Conservation (phyloP, 1,284 basidiomycete genomes). For the Boletus mariae region DNA sequence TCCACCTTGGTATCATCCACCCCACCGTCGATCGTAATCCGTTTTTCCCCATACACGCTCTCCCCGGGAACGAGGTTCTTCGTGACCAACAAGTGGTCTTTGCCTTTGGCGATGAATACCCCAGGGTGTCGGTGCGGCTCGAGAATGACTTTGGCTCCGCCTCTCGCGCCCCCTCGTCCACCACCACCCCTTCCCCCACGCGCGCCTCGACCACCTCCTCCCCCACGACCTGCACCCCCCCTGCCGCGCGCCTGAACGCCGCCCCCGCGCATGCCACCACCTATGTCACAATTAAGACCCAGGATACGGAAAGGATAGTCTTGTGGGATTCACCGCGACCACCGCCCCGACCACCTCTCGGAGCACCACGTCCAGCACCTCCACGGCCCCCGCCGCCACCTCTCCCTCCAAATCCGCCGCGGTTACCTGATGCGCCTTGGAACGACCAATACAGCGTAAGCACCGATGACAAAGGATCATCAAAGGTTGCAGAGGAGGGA, state of each 20-base stretch:
- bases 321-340: constrained; percentile 19
- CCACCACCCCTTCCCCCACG: constrained; percentile 37
- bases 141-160: constrained; percentile 84
- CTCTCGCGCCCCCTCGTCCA: constrained; percentile 57
- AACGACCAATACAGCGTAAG: background rate
- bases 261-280: constrained; percentile 27
- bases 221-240: constrained; percentile 26
- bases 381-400: constrained; percentile 34
- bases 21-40: constrained; percentile 79
- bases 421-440: constrained; percentile 51
- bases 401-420: constrained; percentile 48
- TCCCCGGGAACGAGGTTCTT: constrained; percentile 98
- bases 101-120: constrained; percentile 91
- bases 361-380: constrained; percentile 41
- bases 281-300: constrained; percentile 14
- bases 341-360: constrained; percentile 42
- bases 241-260: constrained; percentile 28
- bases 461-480: background rate
- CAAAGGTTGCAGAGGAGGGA: background rate
- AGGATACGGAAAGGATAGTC: background rate
- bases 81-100: constrained; percentile 96
- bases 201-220: constrained; percentile 37
- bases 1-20: constrained; percentile 88
- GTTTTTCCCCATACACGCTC: constrained; percentile 98
- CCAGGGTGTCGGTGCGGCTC: constrained; percentile 96